Conservation (phyloP, 768 basidiomycete genomes). For the Kwoniella pini region DNA sequence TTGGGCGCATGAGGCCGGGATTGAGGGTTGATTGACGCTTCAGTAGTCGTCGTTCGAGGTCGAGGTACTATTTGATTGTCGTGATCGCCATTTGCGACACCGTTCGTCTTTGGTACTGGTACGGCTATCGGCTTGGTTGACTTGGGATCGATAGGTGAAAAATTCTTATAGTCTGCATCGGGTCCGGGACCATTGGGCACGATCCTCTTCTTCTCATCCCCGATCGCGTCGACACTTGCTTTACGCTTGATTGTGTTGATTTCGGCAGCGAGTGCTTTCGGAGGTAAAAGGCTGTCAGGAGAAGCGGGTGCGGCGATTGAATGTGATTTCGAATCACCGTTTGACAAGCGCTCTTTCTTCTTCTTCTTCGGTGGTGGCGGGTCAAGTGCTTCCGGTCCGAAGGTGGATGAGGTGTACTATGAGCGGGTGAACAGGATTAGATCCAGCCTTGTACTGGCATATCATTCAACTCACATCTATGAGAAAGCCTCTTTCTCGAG, state of each 20-base stretch:
- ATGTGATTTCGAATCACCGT: not conserved
- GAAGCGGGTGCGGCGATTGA: not conserved
- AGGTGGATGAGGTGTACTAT: constrained; percentile 32
- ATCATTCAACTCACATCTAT: constrained; percentile 61
- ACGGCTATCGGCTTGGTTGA: not conserved
- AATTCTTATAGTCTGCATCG: not conserved
- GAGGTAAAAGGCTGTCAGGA: constrained; percentile 10
- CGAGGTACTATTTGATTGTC: not conserved
- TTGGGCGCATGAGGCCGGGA: not conserved
- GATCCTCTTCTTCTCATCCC: constrained; percentile 14
- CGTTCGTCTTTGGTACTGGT: not conserved
- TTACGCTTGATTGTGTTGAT: constrained; percentile 14
- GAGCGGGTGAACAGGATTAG: not conserved
- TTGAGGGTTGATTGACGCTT: not conserved
- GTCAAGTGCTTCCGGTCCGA: constrained; percentile 19
- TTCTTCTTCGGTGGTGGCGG: constrained; percentile 24
- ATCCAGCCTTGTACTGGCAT: not conserved
- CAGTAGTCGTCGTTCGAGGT: not conserved
- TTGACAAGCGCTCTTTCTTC: constrained; percentile 6
- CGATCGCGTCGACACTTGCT: constrained; percentile 7
- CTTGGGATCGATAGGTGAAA: not conserved
- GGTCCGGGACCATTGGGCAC: not conserved
- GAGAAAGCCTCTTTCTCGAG: constrained; percentile 65
- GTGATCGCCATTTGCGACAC: not conserved
- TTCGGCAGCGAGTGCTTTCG: constrained; percentile 10